phyloP scores from a whole-genome alignment of 164 flowering plant genomes.

The Brasenia schreberi region DNA sequence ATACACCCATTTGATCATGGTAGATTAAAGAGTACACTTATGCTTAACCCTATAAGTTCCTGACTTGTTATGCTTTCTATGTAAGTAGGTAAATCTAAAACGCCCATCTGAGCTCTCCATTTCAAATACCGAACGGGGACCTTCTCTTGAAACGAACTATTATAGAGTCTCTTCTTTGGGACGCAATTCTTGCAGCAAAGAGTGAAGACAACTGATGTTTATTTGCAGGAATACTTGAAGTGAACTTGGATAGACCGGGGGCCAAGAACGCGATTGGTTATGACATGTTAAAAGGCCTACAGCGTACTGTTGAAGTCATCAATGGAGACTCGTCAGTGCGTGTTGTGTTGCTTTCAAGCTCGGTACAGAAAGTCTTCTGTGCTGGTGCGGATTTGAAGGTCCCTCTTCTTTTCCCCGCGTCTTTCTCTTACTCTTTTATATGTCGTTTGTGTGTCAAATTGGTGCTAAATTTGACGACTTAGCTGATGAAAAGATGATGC shows the following conservation, averaged over 20 bases:
- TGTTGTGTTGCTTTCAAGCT: constrained; percentile 58
- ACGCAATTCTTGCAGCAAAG: not conserved
- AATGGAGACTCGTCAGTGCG: constrained; percentile 42
- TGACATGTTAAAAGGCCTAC: constrained; percentile 65
- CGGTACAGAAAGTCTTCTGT: constrained; percentile 76
- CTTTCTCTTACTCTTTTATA: not conserved
- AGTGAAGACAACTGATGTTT: not conserved
- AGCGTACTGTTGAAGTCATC: constrained; percentile 32
- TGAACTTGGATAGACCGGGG: constrained; percentile 64
- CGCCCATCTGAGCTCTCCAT: no score
- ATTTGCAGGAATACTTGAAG: constrained; percentile 64
- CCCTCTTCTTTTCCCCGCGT: not conserved
- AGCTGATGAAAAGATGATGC: no score
- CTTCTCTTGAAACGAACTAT: no score
- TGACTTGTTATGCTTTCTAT: not conserved
- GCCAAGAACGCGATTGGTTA: constrained; percentile 74
- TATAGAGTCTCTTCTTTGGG: not conserved
- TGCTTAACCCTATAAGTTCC: no score
- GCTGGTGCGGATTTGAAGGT: constrained; percentile 99
- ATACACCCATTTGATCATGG: no score
- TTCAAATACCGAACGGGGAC: no score
- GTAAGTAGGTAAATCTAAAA: no score
- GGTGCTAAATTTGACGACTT: not conserved
- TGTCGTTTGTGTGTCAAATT: not conserved
- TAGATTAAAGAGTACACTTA: no score